Evolutionary conservation across 2,329 filamentous ascomycete species (phyloP).

Genomic region (Fusarium palustre): DNA sequence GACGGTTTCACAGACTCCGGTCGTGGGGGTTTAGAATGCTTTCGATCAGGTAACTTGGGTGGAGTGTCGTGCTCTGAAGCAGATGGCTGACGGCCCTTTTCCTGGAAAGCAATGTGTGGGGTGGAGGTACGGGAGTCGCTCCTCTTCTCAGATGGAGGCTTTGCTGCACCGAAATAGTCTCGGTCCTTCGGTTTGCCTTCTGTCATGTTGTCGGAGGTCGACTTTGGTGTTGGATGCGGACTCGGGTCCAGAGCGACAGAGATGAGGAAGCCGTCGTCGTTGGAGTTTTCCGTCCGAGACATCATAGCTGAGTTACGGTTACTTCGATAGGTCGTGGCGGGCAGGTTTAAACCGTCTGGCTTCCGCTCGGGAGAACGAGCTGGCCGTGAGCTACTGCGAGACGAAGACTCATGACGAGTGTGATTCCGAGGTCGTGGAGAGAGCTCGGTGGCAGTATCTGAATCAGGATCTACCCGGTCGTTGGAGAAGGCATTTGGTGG

Average conservation of each 20-base stretch:
- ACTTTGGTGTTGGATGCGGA: slow-evolving; percentile 68
- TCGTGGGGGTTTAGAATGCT: slow-evolving; percentile 61
- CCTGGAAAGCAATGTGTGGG: slow-evolving; percentile 93
- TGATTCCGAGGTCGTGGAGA: slow-evolving; percentile 72
- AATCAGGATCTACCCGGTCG: slow-evolving; percentile 69
- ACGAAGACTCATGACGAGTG: slow-evolving; percentile 65
- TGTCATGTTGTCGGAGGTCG: slow-evolving; percentile 60
- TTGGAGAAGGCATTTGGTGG: slow-evolving; percentile 71
- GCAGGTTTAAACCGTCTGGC: slow-evolving; percentile 74
- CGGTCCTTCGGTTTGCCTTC: slow-evolving; percentile 65
- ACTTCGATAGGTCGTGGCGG: slow-evolving; percentile 80
- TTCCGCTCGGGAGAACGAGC: slow-evolving; percentile 68
- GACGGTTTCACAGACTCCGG: slow-evolving; percentile 49
- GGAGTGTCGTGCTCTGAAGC: slow-evolving; percentile 66
- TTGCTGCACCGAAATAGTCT: slow-evolving; percentile 69
- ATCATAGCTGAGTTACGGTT: slow-evolving; percentile 79
- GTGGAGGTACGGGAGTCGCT: slow-evolving; percentile 68
- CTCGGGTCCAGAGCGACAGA: slow-evolving; percentile 80
- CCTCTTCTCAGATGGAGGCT: slow-evolving; percentile 60
- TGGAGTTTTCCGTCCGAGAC: slow-evolving; percentile 58
- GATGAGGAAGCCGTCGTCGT: slow-evolving; percentile 79
- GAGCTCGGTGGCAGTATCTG: slow-evolving; percentile 75
- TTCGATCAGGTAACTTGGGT: slow-evolving; percentile 58
- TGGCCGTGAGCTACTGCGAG: slow-evolving; percentile 64
- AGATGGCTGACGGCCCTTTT: slow-evolving; percentile 74